Conservation (phyloP, 805 yeast genomes). For the Zygosaccharomyces gambellarensis region DNA sequence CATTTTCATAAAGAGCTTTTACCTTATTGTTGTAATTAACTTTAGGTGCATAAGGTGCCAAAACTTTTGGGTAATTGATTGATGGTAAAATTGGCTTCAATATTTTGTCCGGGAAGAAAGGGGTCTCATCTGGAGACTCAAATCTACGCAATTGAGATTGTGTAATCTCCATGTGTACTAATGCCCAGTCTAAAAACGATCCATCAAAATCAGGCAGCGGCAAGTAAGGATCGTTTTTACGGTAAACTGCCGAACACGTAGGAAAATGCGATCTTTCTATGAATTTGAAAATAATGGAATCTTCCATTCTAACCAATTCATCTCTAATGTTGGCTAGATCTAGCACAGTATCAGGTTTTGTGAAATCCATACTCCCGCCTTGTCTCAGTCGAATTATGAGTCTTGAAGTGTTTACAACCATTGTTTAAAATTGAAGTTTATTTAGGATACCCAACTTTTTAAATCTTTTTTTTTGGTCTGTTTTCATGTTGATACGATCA, state of each 20-base stretch:
- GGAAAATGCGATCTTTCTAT: slow-evolving; percentile 91
- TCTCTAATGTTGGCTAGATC: slow-evolving; percentile 77
- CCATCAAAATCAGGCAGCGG: slow-evolving; percentile 67
- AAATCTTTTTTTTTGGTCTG: not conserved
- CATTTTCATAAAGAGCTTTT: slow-evolving; percentile 57
- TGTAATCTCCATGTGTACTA: slow-evolving; percentile 65
- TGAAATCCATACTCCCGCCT: slow-evolving; percentile 62
- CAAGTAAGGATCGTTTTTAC: slow-evolving; percentile 41
- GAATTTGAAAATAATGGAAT: slow-evolving; percentile 85
- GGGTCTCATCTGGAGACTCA: slow-evolving; percentile 90
- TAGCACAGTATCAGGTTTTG: slow-evolving; percentile 75
- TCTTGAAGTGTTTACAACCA: not conserved
- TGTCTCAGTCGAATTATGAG: not conserved
- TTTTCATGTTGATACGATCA: not conserved
- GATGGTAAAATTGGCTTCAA: slow-evolving; percentile 72
- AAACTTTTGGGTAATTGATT: slow-evolving; percentile 68
- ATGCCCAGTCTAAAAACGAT: slow-evolving; percentile 82
- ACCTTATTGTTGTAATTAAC: slow-evolving; percentile 73
- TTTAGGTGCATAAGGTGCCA: slow-evolving; percentile 70
- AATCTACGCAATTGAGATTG: slow-evolving; percentile 83
- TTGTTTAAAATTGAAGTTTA: not conserved
- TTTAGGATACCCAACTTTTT: not conserved
- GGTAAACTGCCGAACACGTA: slow-evolving; percentile 70
- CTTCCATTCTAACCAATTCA: slow-evolving; percentile 89
- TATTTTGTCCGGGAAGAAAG: slow-evolving; percentile 72